These are phyloP conservation scores for Rhododendron simsii DNA, from an alignment of 148 eudicot species.

Conservation along the genomic window DNA sequence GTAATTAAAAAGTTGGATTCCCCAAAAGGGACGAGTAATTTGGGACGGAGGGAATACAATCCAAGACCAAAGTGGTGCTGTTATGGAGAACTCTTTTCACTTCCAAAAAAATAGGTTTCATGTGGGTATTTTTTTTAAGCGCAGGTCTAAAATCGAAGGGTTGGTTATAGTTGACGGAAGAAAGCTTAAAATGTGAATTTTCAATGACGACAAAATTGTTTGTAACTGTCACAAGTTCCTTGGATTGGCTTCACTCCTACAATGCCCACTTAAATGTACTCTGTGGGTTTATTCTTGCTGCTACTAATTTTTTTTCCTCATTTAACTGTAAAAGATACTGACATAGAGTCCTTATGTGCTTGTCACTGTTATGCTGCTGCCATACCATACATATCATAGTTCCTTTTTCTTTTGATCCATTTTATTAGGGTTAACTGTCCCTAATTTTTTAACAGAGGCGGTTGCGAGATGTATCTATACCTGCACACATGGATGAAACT, in stretches of 20 bases:
- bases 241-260: too few relatives aligned
- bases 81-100: not conserved
- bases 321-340: not conserved
- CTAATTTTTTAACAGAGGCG: conserved; percentile 42
- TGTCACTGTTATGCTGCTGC: not conserved
- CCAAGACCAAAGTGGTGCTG: not conserved
- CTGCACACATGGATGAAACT: conserved; percentile 25
- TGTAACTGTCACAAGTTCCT: not conserved
- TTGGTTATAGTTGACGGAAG: not conserved
- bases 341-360: not conserved
- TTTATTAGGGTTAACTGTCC: not conserved
- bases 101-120: not conserved
- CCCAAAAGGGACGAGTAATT: too few relatives aligned
- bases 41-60: not conserved
- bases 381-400: not conserved
- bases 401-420: not conserved
- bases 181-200: not conserved
- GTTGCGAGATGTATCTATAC: conserved; percentile 40
- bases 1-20: too few relatives aligned
- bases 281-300: not conserved
- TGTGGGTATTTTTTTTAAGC: not conserved
- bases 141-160: not conserved
- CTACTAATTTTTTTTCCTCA: not conserved
- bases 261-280: not conserved
- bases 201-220: not conserved